These are phyloP conservation scores for Hyphodiscus sp. DNA, from an alignment of 2,329 filamentous ascomycete genomes.

Conservation along the genomic window DNA sequence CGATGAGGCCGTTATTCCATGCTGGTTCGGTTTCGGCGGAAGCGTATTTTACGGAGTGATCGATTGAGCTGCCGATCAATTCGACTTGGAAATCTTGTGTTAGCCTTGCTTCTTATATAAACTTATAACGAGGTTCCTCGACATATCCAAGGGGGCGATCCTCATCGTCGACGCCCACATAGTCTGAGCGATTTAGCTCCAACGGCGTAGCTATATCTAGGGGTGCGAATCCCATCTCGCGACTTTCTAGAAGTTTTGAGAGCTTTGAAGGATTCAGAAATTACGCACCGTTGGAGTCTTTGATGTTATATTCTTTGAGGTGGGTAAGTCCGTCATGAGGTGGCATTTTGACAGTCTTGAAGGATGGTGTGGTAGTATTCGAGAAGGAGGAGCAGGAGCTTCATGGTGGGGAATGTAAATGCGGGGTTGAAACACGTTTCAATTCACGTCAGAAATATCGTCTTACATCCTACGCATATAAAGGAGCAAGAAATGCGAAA, in stretches of 20 bases:
- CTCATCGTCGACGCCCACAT: too few relatives aligned
- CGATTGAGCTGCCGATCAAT: constrained; percentile 34
- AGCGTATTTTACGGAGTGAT: constrained; percentile 62
- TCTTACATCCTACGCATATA: too few relatives aligned
- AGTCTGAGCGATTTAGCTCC: too few relatives aligned
- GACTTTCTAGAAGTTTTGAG: too few relatives aligned
- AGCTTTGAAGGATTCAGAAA: too few relatives aligned
- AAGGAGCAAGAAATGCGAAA: too few relatives aligned
- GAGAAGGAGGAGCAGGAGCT: not conserved
- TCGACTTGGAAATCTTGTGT: constrained; percentile 34
- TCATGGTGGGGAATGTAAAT: not conserved
- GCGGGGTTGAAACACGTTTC: not conserved
- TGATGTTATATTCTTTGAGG: constrained; percentile 56
- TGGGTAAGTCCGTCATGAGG: constrained; percentile 56
- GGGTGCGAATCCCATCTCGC: too few relatives aligned
- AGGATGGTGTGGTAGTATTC: not conserved
- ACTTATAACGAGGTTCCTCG: too few relatives aligned
- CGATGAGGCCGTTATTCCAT: constrained; percentile 55
- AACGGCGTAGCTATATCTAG: too few relatives aligned
- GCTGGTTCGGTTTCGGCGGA: constrained; percentile 60
- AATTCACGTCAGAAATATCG: too few relatives aligned
- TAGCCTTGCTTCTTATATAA: too few relatives aligned
- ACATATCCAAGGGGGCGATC: too few relatives aligned
- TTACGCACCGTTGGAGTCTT: constrained; percentile 49
- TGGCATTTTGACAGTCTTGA: constrained; percentile 38